phyloP scores from a whole-genome alignment of 1,284 basidiomycete genomes.

The Rhodotorula sp. region DNA sequence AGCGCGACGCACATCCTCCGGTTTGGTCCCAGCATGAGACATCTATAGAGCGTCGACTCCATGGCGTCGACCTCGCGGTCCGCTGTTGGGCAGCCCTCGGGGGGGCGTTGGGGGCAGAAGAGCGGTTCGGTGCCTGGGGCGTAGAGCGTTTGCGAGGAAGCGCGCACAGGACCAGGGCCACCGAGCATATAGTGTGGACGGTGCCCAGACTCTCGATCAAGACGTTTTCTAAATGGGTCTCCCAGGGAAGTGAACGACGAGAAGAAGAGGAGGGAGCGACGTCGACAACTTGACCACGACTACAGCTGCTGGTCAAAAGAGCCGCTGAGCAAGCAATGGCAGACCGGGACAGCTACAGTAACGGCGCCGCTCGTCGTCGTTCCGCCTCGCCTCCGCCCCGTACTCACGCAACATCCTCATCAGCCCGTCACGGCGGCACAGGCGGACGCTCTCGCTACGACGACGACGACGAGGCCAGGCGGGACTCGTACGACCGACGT shows the following conservation, averaged over 20 bases:
- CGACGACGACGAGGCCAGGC: background rate
- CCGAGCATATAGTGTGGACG: no score
- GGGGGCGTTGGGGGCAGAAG: no score
- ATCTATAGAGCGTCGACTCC: no score
- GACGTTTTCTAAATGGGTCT: background rate
- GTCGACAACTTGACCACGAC: background rate
- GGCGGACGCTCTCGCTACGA: background rate
- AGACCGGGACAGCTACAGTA: background rate
- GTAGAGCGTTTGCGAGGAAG: no score
- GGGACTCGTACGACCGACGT: background rate
- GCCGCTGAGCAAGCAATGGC: background rate
- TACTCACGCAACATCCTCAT: background rate
- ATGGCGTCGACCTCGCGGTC: no score
- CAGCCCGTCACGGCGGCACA: background rate
- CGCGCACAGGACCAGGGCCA: no score
- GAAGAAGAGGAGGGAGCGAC: background rate
- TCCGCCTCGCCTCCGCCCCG: background rate
- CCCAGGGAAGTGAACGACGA: background rate
- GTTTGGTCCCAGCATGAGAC: no score
- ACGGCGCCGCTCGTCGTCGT: background rate
- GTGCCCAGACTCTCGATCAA: no score
- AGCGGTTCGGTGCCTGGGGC: no score
- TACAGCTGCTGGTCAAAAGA: background rate
- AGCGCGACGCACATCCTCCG: no score
- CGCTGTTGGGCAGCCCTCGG: no score